Base-by-base conservation (phyloP, 2,329 filamentous ascomycete species). In the Tetracladium maxilliforme region DNA sequence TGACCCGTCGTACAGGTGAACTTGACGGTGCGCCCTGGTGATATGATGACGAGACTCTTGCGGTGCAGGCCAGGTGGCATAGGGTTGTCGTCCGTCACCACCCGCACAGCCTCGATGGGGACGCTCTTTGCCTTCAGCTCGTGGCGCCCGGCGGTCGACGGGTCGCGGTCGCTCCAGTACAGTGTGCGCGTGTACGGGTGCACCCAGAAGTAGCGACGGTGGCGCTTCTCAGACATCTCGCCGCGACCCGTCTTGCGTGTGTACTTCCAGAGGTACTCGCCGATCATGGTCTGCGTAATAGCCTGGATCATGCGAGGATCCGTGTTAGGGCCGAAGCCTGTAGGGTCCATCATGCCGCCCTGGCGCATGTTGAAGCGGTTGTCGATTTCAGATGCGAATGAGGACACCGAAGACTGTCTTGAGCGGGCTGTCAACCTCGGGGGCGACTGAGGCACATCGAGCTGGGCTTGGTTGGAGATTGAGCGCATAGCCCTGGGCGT, bases 251-350 rank as follows among this genome's bases (percentile, higher is more conserved):
- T 66, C 56, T 90, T 93, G 41, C 90, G 78, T 0, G 90, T 98
- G 52, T 98, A 98, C 50, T 98, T 98, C 90, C 90, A 98, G 20
- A 98, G 62, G 49, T 87, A 95, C 49, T 98, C 90, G 28, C 90
- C 90, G 44, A 98, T 95, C 90, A 98, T 98, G 11, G 90, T 95
- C 52, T 98, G 87, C 3, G 90, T 98, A 36, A 98, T 94, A 24
- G 90, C 90, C 55, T 94, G 84, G 38, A 98, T 95, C 84, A 98
- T 94, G 40, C 87, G 80, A 33, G 87, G 87, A 53, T 98, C 90
- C 5, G 84, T 92, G 34, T 69, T 68, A 12, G 72, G 60, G 7
- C 71, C 69, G 31, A 90, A 66, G 10, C 74, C 75, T 23, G 58
- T 51, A 15, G 61, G 56, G 28, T 56, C 51, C 6, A 58, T 41